A percentile compares a stretch with the other conserved stretches of the same genome.
phyloP scores from a whole-genome alignment of 148 eudicot species.

The Fagopyrum homotropicum region DNA sequence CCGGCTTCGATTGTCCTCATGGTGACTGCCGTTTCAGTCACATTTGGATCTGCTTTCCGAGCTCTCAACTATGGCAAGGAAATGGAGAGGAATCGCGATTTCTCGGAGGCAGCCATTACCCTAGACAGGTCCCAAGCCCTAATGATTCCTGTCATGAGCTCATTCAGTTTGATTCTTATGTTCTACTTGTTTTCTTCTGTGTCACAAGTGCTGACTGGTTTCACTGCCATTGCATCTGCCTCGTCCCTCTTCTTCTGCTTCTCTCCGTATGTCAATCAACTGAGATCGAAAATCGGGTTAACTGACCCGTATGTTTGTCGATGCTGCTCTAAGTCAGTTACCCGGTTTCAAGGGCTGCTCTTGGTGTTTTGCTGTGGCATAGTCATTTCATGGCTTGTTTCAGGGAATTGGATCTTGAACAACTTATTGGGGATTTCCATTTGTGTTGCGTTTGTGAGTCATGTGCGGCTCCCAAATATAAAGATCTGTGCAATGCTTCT shows the following conservation, averaged over 20 bases:
- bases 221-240: conserved; percentile 73
- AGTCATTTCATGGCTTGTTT: conserved; percentile 82
- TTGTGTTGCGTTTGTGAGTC: conserved; percentile 95
- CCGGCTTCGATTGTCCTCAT: conserved; percentile 89
- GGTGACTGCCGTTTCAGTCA: conserved; percentile 77
- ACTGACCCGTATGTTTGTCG: conserved; percentile 70
- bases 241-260: conserved; percentile 79
- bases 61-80: conserved; percentile 87
- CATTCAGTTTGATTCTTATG: conserved; percentile 87
- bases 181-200: conserved; percentile 95
- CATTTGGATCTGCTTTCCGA: conserved; percentile 84
- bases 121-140: conserved; percentile 91
- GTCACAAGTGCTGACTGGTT: conserved; percentile 86
- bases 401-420: conserved; percentile 95
- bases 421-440: conserved; percentile 92
- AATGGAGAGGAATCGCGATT: conserved; percentile 89
- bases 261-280: conserved; percentile 49
- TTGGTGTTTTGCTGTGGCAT: conserved; percentile 44
- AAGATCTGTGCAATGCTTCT: conserved; percentile 95
- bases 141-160: conserved; percentile 96
- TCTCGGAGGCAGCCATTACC: conserved; percentile 88
- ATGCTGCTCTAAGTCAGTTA: conserved; percentile 82
- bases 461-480: conserved; percentile 92
- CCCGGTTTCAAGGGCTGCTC: conserved; percentile 67
- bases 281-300: conserved; percentile 61